A percentile compares a stretch with the other conserved stretches of the same genome.
Conservation (phyloP, 495 filamentous ascomycete genomes). For the Aspergillus nidulans region DNA sequence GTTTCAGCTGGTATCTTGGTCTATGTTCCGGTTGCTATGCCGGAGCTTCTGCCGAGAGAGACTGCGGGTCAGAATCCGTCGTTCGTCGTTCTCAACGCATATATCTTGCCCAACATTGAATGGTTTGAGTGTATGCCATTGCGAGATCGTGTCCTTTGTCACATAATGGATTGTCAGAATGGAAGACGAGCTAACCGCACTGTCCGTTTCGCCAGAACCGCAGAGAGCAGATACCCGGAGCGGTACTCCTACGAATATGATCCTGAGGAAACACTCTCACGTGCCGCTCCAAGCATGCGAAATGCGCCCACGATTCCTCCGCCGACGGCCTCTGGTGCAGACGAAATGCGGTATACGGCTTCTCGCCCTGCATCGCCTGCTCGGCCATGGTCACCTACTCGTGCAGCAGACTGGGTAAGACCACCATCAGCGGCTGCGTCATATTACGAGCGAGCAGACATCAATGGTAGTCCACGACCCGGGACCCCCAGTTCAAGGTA, state of each 20-base stretch:
- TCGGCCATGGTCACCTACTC: constrained; percentile 71
- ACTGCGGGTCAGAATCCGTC: background rate
- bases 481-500: constrained; percentile 87
- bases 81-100: background rate
- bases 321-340: constrained; percentile 39
- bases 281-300: constrained; percentile 53
- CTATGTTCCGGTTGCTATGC: constrained; percentile 5
- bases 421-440: constrained; percentile 59
- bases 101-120: background rate
- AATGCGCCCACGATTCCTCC: constrained; percentile 53
- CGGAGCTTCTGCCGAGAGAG: background rate
- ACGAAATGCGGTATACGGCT: constrained; percentile 44
- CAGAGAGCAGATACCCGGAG: constrained; percentile 21
- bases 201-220: constrained; percentile 18
- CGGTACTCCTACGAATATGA: constrained; percentile 31
- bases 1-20: constrained; percentile 8
- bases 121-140: background rate
- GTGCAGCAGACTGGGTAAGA: constrained; percentile 59
- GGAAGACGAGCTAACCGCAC: constrained; percentile 25
- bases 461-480: constrained; percentile 86
- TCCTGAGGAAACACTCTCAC: constrained; percentile 35
- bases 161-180: background rate
- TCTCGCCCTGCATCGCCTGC: constrained; percentile 53
- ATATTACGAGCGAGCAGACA: constrained; percentile 77
- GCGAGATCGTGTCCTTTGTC: background rate